Evolutionary conservation across 148 eudicot genomes (phyloP).

Genomic region (Suaeda aralocaspica): DNA sequence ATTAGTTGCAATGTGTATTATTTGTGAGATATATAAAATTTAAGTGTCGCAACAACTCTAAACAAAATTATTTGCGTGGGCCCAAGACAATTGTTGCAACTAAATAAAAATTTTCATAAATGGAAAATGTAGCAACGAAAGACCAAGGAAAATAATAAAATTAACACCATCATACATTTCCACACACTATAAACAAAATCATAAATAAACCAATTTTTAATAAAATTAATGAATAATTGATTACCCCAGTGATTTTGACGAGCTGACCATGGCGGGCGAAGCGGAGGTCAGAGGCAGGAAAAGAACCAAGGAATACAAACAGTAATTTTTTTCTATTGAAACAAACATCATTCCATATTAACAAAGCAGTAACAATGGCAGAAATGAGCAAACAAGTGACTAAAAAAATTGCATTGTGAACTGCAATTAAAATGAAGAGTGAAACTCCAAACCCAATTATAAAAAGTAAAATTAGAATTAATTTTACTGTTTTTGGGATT

Average conservation of each 20-base stretch:
- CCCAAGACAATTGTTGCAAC: too few relatives aligned
- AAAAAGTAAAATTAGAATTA: constrained; percentile 33
- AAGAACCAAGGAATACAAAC: constrained; percentile 34
- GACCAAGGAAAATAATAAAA: too few relatives aligned
- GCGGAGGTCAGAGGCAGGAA: constrained; percentile 44
- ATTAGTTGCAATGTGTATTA: too few relatives aligned
- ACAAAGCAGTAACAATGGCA: constrained; percentile 27
- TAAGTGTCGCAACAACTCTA: too few relatives aligned
- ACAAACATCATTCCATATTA: constrained; percentile 35
- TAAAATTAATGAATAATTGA: too few relatives aligned
- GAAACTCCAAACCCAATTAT: constrained; percentile 35
- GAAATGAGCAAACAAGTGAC: constrained; percentile 28
- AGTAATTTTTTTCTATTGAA: constrained; percentile 27
- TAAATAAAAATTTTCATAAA: too few relatives aligned
- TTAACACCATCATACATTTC: too few relatives aligned
- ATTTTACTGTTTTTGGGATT: constrained; percentile 30
- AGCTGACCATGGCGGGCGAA: constrained; percentile 43
- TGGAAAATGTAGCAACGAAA: too few relatives aligned
- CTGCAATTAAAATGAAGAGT: constrained; percentile 33
- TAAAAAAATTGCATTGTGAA: constrained; percentile 44
- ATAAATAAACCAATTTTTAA: too few relatives aligned
- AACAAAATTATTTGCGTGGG: too few relatives aligned
- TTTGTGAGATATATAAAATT: too few relatives aligned
- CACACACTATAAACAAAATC: too few relatives aligned
- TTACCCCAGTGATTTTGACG: constrained; percentile 57